Evolutionary conservation across 257 asterid genomes (phyloP), one percentile per base, ranked within the genome.

Genomic region (Parsonsia alboflavescens): DNA sequence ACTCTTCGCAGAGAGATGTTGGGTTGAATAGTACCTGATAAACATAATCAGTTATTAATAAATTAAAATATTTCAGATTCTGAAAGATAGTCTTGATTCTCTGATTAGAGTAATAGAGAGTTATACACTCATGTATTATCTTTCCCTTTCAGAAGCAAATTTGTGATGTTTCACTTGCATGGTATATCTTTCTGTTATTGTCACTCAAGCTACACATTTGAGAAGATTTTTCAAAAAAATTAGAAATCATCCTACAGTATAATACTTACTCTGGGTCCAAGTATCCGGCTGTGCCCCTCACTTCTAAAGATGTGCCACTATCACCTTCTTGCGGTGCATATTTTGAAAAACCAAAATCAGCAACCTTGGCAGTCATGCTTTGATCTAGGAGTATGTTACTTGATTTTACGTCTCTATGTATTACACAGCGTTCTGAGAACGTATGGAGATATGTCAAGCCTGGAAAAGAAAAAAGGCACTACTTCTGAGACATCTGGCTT

Each of bases 271-370:
- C 97, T 19, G 97, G 97, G 78, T 91, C 96, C 82, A 91, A 79
- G 86, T 91, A 91, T 73, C 97, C 97, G n/a, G 96, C 97, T 19
- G 97, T 89, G 3, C 94, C 89, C 58, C 87, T 82, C 71, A 91
- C 93, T 91, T 91, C 97, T 68, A 85, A 63, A 69, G 96, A 90
- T 73, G 96, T 88, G 71, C 85, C 88, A 62, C 96, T 92, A 62
- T 92, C 97, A 71, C 93, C 97, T 83, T 92, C 96, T 76, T 92
- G 97, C 54, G 97, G 89, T 76, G 96, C 96, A 73, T 92, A 92
- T 81, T 92, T 92, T 59, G 97, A 92, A 78, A 92, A 87, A 46
- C 92, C 97, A 33, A 92, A 92, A 71, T 92, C 97, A 30, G 96
- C 93, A 77, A 92, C 96, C 83, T 90, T 92, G 56, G 97, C 96